phyloP scores from a whole-genome alignment of 2,329 filamentous ascomycete genomes.

The Fusarium hainanense region DNA sequence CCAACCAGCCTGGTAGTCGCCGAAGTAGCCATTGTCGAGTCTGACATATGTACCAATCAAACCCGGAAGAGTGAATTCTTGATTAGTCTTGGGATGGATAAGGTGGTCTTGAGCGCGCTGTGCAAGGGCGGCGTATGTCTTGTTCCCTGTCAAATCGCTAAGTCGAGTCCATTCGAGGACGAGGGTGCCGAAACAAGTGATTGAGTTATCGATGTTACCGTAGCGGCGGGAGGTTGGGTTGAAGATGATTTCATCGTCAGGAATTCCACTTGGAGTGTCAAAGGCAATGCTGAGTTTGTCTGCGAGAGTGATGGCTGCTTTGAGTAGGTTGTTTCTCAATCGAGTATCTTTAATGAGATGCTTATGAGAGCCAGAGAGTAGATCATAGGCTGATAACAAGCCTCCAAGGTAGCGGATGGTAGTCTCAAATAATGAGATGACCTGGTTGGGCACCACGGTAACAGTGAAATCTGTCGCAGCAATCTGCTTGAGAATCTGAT shows the following conservation, averaged over 20 bases:
- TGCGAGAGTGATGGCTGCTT: conserved; percentile 12
- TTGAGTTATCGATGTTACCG: conserved; percentile 36
- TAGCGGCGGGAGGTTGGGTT: conserved; percentile 1
- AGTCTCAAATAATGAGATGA: conserved; percentile 32
- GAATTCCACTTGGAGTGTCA: conserved; percentile 34
- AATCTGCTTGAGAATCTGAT: conserved; percentile 32
- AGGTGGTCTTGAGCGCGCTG: conserved; percentile 30
- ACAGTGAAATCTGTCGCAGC: conserved; percentile 27
- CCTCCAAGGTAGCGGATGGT: conserved; percentile 39
- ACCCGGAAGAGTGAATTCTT: conserved; percentile 17
- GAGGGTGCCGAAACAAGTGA: conserved; percentile 30
- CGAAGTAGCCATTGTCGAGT: conserved; percentile 20
- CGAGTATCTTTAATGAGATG: conserved; percentile 1
- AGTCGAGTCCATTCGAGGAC: conserved; percentile 40
- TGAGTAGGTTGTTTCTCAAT: background rate
- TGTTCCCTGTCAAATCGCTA: conserved; percentile 27
- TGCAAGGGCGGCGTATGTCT: conserved; percentile 23
- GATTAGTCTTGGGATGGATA: conserved; percentile 23
- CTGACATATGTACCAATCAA: conserved; percentile 24
- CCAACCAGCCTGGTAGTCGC: conserved; percentile 36
- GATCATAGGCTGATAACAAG: conserved; percentile 32
- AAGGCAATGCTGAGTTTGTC: conserved; percentile 35
- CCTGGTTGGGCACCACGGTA: conserved; percentile 4
- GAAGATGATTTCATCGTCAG: conserved; percentile 38
- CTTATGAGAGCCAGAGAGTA: conserved; percentile 25